Base-by-base conservation (phyloP, 2,329 filamentous ascomycete genomes). In the Boeremia lycopersici region DNA sequence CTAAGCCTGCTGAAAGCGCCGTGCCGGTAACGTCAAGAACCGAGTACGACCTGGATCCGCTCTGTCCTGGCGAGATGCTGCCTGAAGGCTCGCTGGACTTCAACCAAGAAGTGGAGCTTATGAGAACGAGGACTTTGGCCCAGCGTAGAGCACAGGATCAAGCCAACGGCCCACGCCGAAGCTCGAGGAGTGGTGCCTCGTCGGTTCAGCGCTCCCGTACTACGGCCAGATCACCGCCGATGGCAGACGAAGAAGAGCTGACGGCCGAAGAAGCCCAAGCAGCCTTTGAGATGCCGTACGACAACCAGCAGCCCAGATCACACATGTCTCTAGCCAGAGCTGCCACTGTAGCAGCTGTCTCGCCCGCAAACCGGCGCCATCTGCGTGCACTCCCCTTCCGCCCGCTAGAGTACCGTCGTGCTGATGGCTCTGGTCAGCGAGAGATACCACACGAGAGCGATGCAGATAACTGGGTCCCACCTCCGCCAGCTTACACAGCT, bases 391-490 rank as follows among this genome's bases (percentile, higher is more conserved):
- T 61, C 78, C 82, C 43, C 77, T 84, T 35, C 75, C 82, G 48
- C 77, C 82, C 62, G 76, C 79, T 63, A 78, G 85, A 87, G 62
- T 89, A 89, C 68, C 84, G 86, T 39, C 83, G 88, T 40, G 87
- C 88, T 12, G 87, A 90, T 73, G 86, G 87, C 6, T 81, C 87
- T 36, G 46, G 46, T 19, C 46, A 45, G 35, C 80, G 84, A 36
- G 88, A 93, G 65, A 82, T 91, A 63, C 90, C 90, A 4, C 90
- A 95, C 72, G 90, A 95, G 74, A 93, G 90, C 60, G 90, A 95
- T 70, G 90, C 90, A 4, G 91, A 95, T 66, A 91, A 93, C 64
- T 96, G 91, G 91, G 89, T 92, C 4, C 89, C 90, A 5, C 91
- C 91, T 5, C 91, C 91, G 8, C 91, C 91, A 3, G 90, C 90